Base-by-base conservation (phyloP, 768 basidiomycete genomes). In the Pulveroboletus ravenelii region DNA sequence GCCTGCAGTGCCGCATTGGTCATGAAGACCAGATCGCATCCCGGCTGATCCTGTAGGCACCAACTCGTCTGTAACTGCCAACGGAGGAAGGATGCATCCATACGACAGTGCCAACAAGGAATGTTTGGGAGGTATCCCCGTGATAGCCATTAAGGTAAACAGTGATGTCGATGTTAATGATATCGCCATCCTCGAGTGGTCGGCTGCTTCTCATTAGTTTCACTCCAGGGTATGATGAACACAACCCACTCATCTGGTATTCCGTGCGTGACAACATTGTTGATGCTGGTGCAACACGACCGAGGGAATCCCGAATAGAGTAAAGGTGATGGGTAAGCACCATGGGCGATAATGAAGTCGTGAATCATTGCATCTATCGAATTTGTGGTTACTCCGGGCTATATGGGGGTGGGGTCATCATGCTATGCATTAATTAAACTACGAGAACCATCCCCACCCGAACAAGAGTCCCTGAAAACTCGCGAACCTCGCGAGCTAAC, bases 121-220 rank as follows among this genome's bases (percentile, higher is more conserved):
- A 93, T 0, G 87, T 95, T 45, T 78, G 70, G 0, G 91, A 93
- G 0, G 92, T 94, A 59, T 95, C 93, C 1, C 93, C 93, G 57
- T 95, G 93, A 66, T 81, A 92, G 2, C 88, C 87, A 50, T 89
- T 70, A n/a, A 85, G 70, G 64, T 79, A 94, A 8, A 94, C 76
- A 1, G 93, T 94, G 9, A 96, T 69, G 65, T 96, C 93, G 39
- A 95, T 75, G 64, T 93, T 93, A 59, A 96, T 73, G 41, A 96
- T 87, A 54, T 96, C 93, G 1, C 86, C 87, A 41, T 89, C 74
- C 63, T 87, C 78, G 3, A 96, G 76, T 0, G 81, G 82, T 32
- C 92, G 89, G 50, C 92, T 93, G 23, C 40, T 51, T 49, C n/a
- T 18, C n/a, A n/a, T 52, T 43, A 50, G 55, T 20, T 32, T 37